Evolutionary conservation across 1,139 yeast genomes (phyloP).

Genomic region (Candida tunisiensis): DNA sequence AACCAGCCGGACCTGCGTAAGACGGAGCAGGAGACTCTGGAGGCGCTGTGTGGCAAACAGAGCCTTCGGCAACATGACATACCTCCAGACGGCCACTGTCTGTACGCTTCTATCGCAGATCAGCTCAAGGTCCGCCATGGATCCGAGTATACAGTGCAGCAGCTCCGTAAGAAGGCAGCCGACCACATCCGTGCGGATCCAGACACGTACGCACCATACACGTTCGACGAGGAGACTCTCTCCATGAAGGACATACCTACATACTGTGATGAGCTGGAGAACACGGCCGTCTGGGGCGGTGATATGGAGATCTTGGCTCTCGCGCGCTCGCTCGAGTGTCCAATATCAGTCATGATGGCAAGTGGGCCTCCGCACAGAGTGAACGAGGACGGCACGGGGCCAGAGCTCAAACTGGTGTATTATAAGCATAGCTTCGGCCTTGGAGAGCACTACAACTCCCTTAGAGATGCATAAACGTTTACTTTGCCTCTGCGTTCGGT

Average conservation of each 20-base stretch:
- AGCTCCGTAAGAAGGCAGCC: constrained; percentile 51
- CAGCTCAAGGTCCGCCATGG: constrained; percentile 43
- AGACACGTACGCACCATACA: constrained; percentile 63
- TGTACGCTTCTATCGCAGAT: constrained; percentile 73
- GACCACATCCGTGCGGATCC: constrained; percentile 43
- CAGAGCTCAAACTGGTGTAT: constrained; percentile 55
- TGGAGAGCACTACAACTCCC: constrained; percentile 90
- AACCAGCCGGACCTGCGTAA: constrained; percentile 47
- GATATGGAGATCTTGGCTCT: constrained; percentile 82
- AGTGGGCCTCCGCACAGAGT: constrained; percentile 49
- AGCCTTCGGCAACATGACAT: constrained; percentile 37
- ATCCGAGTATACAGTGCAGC: constrained; percentile 26
- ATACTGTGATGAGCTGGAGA: constrained; percentile 52
- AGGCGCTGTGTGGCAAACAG: constrained; percentile 30
- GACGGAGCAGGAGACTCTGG: constrained; percentile 53
- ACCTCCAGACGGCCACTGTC: constrained; percentile 86
- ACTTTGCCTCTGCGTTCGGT: no score
- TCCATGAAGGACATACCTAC: constrained; percentile 43
- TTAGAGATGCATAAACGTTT: no score
- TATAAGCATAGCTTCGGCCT: constrained; percentile 76
- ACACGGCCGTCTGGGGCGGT: constrained; percentile 91
- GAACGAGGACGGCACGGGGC: constrained; percentile 29
- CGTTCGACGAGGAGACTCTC: constrained; percentile 62
- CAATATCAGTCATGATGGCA: constrained; percentile 60
- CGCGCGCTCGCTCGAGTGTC: constrained; percentile 47